Percentiles rank a stretch among this genome's conserved stretches.
phyloP scores from a whole-genome alignment of 345 rosid species.

The Acer saccharum region DNA sequence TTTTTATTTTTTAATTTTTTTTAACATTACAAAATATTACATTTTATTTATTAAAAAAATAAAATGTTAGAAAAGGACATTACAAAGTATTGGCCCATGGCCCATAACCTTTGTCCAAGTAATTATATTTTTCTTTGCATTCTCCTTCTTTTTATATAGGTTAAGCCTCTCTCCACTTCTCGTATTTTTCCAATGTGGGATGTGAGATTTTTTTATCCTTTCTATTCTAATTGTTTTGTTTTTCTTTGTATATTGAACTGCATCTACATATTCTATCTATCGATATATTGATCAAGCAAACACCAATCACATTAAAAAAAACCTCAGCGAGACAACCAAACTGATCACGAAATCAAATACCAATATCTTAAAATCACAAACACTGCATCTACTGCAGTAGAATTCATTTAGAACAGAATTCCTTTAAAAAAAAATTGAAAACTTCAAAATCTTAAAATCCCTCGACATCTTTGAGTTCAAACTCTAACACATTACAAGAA shows the following conservation, averaged over 20 bases:
- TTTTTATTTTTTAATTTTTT: no score
- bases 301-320: neutral
- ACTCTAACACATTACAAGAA: neutral
- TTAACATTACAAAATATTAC: no score
- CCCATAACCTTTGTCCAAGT: no score
- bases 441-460: neutral
- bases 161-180: no score
- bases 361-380: neutral
- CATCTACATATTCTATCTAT: neutral
- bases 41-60: no score
- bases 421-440: neutral
- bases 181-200: no score
- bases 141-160: no score
- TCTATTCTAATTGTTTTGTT: no score
- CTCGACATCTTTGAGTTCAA: neutral
- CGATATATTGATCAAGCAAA: neutral
- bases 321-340: neutral
- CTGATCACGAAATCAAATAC: neutral
- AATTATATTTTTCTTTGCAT: no score
- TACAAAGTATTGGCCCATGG: no score
- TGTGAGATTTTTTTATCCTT: no score
- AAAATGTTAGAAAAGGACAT: no score
- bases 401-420: neutral
- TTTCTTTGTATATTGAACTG: constrained; percentile 17
- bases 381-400: neutral